Evolutionary conservation across 495 filamentous ascomycete species (phyloP), one percentile per base, ranked within the genome.

Genomic region (Neurospora sp.): DNA sequence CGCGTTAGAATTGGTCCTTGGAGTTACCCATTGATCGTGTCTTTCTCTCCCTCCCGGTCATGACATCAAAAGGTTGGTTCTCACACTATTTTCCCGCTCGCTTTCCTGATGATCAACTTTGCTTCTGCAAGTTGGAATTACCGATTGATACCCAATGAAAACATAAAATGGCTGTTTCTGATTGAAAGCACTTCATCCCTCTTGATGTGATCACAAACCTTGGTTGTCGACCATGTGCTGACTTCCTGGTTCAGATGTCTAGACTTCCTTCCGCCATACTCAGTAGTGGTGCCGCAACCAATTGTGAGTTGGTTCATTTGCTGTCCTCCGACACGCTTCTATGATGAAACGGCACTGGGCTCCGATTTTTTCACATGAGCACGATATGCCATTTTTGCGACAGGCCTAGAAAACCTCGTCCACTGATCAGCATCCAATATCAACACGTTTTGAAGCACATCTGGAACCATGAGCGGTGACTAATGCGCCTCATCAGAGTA

Each of bases 391-490:
- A 88, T 87, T 89, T 79, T 93, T 93, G 93, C 81, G 95, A 93
- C 93, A 97, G 95, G 95, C 96, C 93, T 98, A 97, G 95, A 97
- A 99, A 99, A 97, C 96, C 95, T 97, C 89, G 94, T 93, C 95
- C 93, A 94, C 96, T 99, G 96, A 98, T 87, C 78, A 80, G 75
- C 74, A 77, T 76, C 76, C 76, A 70, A 72, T 71, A 78, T 70
- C 70, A 71, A 31, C 73, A 69, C 71, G 4, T 69, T 38, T 71
- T 16, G 11, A 46, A 41, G 37, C 31, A 39, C 73, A 49, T 44
- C 69, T 16, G 75, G 76, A 80, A 78, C 80, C 72, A 27, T 40
- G 69, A 49, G 23, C 31, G 71, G 37, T 14, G 35, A 74, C 37
- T 60, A 27, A 27, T 70, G 72, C 54, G 23, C 49, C n/a, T 70